A percentile compares a stretch with the other conserved stretches of the same genome.
These are phyloP conservation scores for Megacollybia marginata DNA, from an alignment of 768 basidiomycete species.

Conservation along the genomic window DNA sequence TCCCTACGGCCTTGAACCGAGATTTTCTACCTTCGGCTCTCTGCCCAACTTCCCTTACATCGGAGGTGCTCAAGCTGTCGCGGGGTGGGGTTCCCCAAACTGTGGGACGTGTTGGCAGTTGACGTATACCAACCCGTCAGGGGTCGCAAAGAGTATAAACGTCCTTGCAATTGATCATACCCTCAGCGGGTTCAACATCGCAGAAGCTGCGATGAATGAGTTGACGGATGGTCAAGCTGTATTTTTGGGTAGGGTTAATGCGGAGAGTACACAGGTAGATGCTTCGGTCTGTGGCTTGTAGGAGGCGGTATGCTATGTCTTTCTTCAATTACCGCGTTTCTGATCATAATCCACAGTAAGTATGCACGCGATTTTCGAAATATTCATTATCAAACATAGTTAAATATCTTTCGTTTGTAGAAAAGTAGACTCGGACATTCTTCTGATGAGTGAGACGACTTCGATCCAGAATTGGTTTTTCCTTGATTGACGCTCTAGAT, in stretches of 20 bases:
- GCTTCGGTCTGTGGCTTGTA: conserved; percentile 42
- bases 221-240: conserved; percentile 42
- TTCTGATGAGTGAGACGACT: too few species aligned
- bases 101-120: conserved; percentile 40
- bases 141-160: conserved; percentile 17
- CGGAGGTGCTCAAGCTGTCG: conserved; percentile 30
- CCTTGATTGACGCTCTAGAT: too few species aligned
- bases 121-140: conserved; percentile 18
- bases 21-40: conserved; percentile 26
- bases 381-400: too few species aligned
- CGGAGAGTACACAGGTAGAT: conserved; percentile 29
- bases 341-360: too few species aligned
- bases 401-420: too few species aligned
- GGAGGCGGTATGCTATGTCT: too few species aligned
- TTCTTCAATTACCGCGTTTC: too few species aligned
- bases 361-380: too few species aligned
- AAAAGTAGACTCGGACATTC: too few species aligned
- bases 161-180: conserved; percentile 32
- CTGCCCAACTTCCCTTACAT: conserved; percentile 36
- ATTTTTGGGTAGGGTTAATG: conserved; percentile 39
- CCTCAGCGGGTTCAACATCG: conserved; percentile 37
- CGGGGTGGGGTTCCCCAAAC: conserved; percentile 25
- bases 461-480: too few species aligned
- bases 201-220: conserved; percentile 45
- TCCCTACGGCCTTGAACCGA: conserved; percentile 23